Percentiles rank a stretch among this genome's conserved stretches.
These are phyloP conservation scores for Panicum virgatum DNA, from an alignment of 202 grass and related monocot species.

Conservation along the genomic window DNA sequence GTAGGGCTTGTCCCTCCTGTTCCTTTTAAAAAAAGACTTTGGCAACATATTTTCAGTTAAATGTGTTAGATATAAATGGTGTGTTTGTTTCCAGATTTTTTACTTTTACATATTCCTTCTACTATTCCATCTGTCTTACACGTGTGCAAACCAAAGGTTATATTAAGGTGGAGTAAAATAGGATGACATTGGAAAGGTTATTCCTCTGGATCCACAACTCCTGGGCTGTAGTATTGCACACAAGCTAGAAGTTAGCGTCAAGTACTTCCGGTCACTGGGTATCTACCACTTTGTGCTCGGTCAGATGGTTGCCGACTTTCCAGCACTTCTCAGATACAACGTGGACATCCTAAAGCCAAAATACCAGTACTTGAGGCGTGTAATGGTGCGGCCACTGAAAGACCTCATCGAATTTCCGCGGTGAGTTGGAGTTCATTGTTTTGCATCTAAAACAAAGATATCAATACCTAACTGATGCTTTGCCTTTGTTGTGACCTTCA, in stretches of 20 bases:
- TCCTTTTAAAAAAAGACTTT: background rate
- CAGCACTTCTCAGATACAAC: conserved; percentile 85
- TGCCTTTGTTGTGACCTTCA: background rate
- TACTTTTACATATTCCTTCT: background rate
- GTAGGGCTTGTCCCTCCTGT: background rate
- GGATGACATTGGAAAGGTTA: conserved; percentile 84
- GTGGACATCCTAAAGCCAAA: conserved; percentile 73
- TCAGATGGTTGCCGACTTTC: conserved; percentile 85
- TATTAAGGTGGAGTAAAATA: conserved; percentile 81
- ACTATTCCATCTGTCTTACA: conserved; percentile 31
- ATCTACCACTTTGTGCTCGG: conserved; percentile 71
- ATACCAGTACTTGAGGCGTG: conserved; percentile 83
- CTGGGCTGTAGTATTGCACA: conserved; percentile 83
- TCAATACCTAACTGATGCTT: background rate
- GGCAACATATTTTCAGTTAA: background rate
- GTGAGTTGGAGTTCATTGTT: conserved; percentile 33
- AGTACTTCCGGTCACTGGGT: conserved; percentile 84
- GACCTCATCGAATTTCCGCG: conserved; percentile 90
- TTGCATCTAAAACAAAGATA: background rate
- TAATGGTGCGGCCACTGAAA: conserved; percentile 87
- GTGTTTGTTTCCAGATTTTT: conserved; percentile 11
- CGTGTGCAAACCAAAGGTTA: conserved; percentile 48
- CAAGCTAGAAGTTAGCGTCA: conserved; percentile 85
- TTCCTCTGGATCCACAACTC: conserved; percentile 86
- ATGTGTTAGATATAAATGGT: background rate